These are phyloP conservation scores for Aspergillus avenaceus DNA, from an alignment of 495 filamentous ascomycete species.

Conservation along the genomic window DNA sequence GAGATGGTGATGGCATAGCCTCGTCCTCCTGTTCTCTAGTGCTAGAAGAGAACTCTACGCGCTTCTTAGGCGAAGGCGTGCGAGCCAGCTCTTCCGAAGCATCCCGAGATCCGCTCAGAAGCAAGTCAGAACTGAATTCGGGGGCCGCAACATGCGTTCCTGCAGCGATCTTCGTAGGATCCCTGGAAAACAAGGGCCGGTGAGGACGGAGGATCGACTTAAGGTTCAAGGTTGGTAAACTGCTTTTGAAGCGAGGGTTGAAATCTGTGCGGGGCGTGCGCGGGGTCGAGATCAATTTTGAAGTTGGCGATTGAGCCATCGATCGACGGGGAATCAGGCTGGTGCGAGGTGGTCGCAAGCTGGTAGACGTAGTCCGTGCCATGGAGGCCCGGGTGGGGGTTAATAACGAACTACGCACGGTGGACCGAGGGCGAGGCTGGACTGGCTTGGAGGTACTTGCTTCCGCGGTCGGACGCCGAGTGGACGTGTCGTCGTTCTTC, in stretches of 20 bases:
- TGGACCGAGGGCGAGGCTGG: conserved; percentile 32
- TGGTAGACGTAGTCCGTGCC: conserved; percentile 50
- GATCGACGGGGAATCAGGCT: conserved; percentile 48
- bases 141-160: conserved; percentile 55
- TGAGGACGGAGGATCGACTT: conserved; percentile 61
- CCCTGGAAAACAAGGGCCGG: conserved; percentile 57
- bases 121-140: conserved; percentile 39
- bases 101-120: conserved; percentile 32
- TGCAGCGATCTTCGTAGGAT: conserved; percentile 56
- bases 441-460: conserved; percentile 38
- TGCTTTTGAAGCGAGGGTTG: conserved; percentile 42
- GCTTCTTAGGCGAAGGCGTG: conserved; percentile 51
- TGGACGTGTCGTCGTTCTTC: conserved; percentile 55
- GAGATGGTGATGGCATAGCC: conserved; percentile 36
- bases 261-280: conserved; percentile 45
- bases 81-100: conserved; percentile 25
- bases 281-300: conserved; percentile 39
- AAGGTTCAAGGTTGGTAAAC: conserved; percentile 42
- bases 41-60: conserved; percentile 56
- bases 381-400: conserved; percentile 81
- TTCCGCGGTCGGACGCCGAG: conserved; percentile 32
- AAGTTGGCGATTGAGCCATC: conserved; percentile 41
- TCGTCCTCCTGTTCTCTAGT: conserved; percentile 42
- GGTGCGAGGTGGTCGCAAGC: conserved; percentile 52
- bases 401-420: conserved; percentile 50